Conservation (phyloP, 2,329 filamentous ascomycete genomes). For the Trichoderma endophyticum region DNA sequence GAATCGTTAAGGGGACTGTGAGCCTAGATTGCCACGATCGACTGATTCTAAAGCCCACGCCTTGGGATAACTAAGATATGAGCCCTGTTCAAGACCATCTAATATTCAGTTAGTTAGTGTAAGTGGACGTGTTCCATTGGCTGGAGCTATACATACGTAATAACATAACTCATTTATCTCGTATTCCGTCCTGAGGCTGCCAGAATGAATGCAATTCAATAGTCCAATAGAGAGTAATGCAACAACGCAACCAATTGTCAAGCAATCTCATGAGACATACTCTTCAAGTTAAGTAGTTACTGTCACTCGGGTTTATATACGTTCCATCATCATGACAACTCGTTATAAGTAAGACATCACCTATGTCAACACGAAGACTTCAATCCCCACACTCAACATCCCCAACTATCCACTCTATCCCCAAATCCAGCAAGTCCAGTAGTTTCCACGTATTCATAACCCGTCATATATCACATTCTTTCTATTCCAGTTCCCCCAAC, state of each 20-base stretch:
- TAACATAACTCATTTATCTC: neutral
- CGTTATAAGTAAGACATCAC: neutral
- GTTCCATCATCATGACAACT: neutral
- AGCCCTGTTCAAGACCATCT: neutral
- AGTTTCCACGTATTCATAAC: neutral
- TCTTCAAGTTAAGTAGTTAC: neutral
- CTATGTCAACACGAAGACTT: neutral
- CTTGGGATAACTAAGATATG: neutral
- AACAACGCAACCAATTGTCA: neutral
- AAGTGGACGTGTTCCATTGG: neutral
- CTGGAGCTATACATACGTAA: neutral
- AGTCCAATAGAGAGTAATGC: neutral
- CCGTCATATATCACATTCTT: neutral
- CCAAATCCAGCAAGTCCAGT: neutral
- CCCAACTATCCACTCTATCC: neutral
- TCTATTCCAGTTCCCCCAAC: constrained; percentile 24
- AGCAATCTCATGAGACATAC: neutral
- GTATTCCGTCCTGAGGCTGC: neutral
- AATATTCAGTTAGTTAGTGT: neutral
- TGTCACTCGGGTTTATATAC: neutral
- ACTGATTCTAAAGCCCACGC: neutral
- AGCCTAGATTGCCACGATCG: too few relatives aligned
- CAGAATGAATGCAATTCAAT: neutral
- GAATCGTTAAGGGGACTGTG: neutral
- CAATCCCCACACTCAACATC: neutral